Evolutionary conservation across 1,284 basidiomycete genomes (phyloP).

Genomic region (Boletus hoseneyae): DNA sequence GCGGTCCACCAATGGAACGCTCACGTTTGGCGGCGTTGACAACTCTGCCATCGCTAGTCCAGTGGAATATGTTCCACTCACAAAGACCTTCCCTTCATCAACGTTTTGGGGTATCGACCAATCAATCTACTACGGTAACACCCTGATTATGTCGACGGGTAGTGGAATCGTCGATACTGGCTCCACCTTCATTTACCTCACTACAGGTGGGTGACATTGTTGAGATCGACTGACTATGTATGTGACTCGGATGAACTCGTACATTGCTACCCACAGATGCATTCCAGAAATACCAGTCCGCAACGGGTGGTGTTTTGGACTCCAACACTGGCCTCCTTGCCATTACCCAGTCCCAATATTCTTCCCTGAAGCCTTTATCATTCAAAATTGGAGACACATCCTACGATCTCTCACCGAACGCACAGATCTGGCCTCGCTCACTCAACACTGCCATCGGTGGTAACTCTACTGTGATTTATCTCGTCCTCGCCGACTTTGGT

Average conservation of each 20-base stretch:
- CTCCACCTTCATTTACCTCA: neutral
- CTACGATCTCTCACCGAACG: neutral
- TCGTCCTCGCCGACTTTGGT: neutral
- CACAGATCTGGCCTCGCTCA: neutral
- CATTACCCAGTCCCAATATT: constrained; percentile 39
- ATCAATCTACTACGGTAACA: constrained; percentile 41
- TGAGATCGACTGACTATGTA: neutral
- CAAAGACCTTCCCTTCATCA: constrained; percentile 44
- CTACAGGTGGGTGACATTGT: neutral
- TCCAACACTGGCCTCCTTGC: constrained; percentile 40
- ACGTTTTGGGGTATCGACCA: constrained; percentile 54
- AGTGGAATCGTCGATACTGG: neutral
- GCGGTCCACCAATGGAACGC: constrained; percentile 38
- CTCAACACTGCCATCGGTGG: neutral
- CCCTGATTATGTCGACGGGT: constrained; percentile 32
- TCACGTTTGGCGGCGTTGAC: constrained; percentile 48
- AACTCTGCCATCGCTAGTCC: constrained; percentile 41
- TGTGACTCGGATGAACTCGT: neutral
- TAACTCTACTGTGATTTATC: neutral
- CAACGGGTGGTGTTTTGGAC: constrained; percentile 38
- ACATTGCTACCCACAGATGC: neutral
- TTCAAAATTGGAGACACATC: neutral
- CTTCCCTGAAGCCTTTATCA: constrained; percentile 37
- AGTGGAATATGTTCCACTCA: constrained; percentile 49
- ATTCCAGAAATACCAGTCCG: neutral